phyloP scores from a whole-genome alignment of 345 rosid genomes.

The Odontarrhena argentea region DNA sequence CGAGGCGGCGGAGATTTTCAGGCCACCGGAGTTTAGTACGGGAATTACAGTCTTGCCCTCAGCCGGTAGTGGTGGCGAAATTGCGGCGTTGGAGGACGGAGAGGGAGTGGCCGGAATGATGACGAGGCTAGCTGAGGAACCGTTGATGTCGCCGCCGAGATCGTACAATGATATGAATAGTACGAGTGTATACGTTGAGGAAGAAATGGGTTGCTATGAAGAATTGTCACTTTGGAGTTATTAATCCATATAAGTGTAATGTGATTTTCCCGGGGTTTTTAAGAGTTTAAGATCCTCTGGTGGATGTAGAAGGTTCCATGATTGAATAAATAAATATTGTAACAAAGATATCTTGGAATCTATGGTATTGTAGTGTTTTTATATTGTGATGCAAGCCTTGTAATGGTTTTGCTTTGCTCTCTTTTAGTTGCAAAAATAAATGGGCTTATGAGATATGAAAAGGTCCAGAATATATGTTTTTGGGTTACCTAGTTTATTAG shows the following conservation, averaged over 20 bases:
- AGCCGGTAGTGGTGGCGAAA: slow-evolving; percentile 15
- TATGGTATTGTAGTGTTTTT: slow-evolving; percentile 1
- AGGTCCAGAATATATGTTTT: neutral
- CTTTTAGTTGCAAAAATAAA: neutral
- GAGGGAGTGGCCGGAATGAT: slow-evolving; percentile 15
- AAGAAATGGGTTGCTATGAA: slow-evolving; percentile 30
- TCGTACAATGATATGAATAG: slow-evolving; percentile 4
- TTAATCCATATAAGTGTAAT: neutral
- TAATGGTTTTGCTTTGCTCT: slow-evolving; percentile 14
- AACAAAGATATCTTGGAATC: slow-evolving; percentile 31
- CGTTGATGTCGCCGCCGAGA: slow-evolving; percentile 65
- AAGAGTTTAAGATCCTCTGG: neutral
- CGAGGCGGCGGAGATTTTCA: slow-evolving; percentile 53
- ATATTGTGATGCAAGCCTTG: slow-evolving; percentile 6
- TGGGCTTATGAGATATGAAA: slow-evolving; percentile 20
- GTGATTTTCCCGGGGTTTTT: neutral
- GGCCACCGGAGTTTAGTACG: slow-evolving; percentile 39
- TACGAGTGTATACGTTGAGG: slow-evolving; percentile 23
- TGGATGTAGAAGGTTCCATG: neutral
- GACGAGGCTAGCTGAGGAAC: slow-evolving; percentile 58
- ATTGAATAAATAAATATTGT: slow-evolving; percentile 19
- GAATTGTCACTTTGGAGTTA: slow-evolving; percentile 48
- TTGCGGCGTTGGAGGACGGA: neutral
- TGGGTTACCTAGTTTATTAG: slow-evolving; percentile 22
- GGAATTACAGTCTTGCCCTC: slow-evolving; percentile 31